Base-by-base conservation (phyloP, 225 moss, liverwort and hornwort genomes). In the Takakia lepidozioides region DNA sequence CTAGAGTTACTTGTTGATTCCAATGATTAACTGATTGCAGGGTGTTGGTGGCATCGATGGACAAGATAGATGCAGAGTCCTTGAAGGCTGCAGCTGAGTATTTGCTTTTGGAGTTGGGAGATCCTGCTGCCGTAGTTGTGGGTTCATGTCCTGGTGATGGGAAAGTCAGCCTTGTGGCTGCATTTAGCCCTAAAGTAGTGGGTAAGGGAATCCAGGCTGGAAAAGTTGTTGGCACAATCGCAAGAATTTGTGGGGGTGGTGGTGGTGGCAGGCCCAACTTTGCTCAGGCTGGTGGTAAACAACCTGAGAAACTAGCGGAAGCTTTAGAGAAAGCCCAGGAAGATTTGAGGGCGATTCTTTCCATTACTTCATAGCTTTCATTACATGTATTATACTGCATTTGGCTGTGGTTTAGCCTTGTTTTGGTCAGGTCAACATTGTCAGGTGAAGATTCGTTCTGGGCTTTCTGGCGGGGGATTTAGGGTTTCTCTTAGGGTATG, bases 231-330 rank as follows among this genome's bases (percentile, higher is more conserved):
- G 75, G 88, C 16, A 64, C 73, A 2, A 71, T 93, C 57, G 92
- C 92, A 0, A 83, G 60, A 49, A 44, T 93, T 14, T 85, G 85
- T 57, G 92, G 92, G 25, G 92, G 92, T 22, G 83, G 83, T 24
- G 92, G 88, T 25, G 92, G 92, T 10, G 92, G 92, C 2, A 74
- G 80, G 27, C 92, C 92, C 10, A 82, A 88, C 57, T 93, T 93
- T 46, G 92, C 92, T 0, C 92, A 88, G 70, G 92, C 92, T 39
- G 92, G 92, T 32, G 92, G 92, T 11, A 81, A 73, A 59, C 66
- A 73, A 53, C 88, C 88, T 1, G 83, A 85, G 38, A 88, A 88
- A 73, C 60, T 93, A 43, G 73, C 66, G 9, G 83, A 88, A 63
- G 92, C 85, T 19, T 58, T 88, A 34, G 63, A 63, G 37, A 62